Base-by-base conservation (phyloP, 495 filamentous ascomycete genomes). In the Friedmanniomyces simplex region DNA sequence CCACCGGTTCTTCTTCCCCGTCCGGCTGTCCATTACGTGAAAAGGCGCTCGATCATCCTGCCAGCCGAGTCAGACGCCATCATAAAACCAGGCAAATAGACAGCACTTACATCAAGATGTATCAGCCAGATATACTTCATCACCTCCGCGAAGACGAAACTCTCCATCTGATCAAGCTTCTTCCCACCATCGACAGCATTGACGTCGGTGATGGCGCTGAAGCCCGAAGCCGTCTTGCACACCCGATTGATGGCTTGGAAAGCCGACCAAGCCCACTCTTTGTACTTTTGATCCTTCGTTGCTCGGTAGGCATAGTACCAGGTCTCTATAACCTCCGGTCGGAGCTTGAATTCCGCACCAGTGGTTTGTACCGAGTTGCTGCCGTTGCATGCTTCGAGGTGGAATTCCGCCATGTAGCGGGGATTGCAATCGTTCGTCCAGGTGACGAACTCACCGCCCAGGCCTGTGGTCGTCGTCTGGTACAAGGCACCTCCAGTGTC, bases 271-370 rank as follows among this genome's bases (percentile, higher is more conserved):
- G 61, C 47, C 58, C 58, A 57, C 14, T 61, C 58, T 53, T 41
- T 41, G 25, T 64, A 64, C 42, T 57, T 64, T 1, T n/a, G 25
- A 32, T 64, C 36, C 34, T 54, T 42, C 25, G 61, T 64, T 12
- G 55, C 53, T 22, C 47, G 59, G 34, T 64, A 64, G 26, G 61
- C 61, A 26, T 64, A 58, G 49, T 64, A 64, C 41, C 53, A 64
- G 21, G 12, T 62, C 49, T 64, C 61, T 7, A 64, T 32, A 1
- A 57, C 61, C 26, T 64, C 59, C 14, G 61, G 59, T n/a, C 61
- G 42, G 18, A 64, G 54, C 25, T 54, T 46, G 41, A 52, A 64
- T 12, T 22, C 21, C 16, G 25, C 11, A 48, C 48, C 48, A 2
- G 53, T 54, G 53, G 48, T 58, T 34, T 53, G 56, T 11, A 59